phyloP scores from a whole-genome alignment of 2,329 filamentous ascomycete species.

The Aspergillus latus region DNA sequence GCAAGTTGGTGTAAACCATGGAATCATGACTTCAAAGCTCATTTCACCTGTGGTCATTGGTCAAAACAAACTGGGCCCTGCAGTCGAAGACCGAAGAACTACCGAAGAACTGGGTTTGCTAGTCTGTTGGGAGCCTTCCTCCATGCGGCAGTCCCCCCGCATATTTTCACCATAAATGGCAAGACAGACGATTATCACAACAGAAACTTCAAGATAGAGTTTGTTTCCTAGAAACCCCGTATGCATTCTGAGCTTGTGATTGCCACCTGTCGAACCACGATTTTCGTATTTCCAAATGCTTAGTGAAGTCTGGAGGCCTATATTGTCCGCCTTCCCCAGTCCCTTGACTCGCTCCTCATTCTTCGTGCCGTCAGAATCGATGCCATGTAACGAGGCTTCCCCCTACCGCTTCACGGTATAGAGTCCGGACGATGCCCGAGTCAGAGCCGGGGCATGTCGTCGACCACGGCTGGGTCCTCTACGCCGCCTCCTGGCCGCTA shows the following conservation, averaged over 20 bases:
- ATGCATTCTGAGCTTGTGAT: not conserved
- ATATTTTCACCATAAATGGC: not conserved
- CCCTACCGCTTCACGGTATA: not conserved
- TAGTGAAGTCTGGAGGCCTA: not conserved
- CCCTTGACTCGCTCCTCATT: not conserved
- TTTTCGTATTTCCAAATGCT: not conserved
- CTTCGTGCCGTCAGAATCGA: not conserved
- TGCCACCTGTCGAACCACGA: not conserved
- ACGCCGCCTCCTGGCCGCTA: conserved; percentile 16
- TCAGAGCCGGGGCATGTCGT: not conserved
- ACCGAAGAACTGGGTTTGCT: not conserved
- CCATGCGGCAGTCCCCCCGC: not conserved
- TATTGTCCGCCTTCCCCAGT: not conserved
- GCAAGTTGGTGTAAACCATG: too few species aligned
- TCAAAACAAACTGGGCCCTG: not conserved
- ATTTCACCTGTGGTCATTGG: too few species aligned
- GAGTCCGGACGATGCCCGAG: not conserved
- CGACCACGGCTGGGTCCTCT: conserved; percentile 13
- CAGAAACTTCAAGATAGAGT: not conserved
- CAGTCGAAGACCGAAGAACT: not conserved
- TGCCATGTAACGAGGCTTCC: not conserved
- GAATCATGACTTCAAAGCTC: too few species aligned
- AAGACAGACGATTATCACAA: not conserved
- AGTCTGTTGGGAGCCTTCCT: not conserved
- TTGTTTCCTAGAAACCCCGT: not conserved